Percentiles rank a stretch among this genome's conserved stretches.
Conservation (phyloP, 2,329 filamentous ascomycete species). For the Pseudogymnoascus sp. region DNA sequence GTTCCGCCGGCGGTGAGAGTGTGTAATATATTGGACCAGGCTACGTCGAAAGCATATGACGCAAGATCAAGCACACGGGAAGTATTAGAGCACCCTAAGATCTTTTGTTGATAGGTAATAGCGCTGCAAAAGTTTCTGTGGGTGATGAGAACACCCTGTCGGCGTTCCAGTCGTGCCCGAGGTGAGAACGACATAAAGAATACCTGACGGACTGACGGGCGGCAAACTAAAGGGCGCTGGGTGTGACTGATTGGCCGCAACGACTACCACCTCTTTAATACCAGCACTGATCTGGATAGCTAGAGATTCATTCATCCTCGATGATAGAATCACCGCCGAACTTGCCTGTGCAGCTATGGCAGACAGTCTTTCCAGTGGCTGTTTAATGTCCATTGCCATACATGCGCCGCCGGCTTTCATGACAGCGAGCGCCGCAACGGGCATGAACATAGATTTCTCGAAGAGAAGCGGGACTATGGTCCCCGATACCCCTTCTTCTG, state of each 20-base stretch:
- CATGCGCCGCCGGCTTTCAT: constrained; percentile 25
- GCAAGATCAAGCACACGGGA: constrained; percentile 13
- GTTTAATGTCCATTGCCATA: constrained; percentile 26
- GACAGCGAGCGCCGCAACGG: constrained; percentile 24
- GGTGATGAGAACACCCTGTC: constrained; percentile 18
- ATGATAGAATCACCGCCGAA: background rate
- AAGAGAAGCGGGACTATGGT: constrained; percentile 17
- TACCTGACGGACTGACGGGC: background rate
- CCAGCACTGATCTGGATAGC: background rate
- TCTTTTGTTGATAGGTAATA: background rate
- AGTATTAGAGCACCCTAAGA: constrained; percentile 11
- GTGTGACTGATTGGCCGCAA: background rate
- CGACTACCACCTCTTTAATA: background rate
- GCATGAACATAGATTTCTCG: constrained; percentile 23
- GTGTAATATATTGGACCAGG: constrained; percentile 2
- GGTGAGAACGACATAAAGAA: constrained; percentile 19
- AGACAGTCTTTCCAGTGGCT: background rate
- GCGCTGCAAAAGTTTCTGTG: constrained; percentile 4
- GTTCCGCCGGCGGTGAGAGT: constrained; percentile 10
- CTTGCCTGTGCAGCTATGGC: background rate
- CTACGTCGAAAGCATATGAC: constrained; percentile 12
- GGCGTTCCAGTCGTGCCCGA: constrained; percentile 24
- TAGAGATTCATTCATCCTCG: background rate
- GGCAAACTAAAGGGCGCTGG: background rate
- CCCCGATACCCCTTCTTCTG: background rate